Base-by-base conservation (phyloP, 1,284 basidiomycete genomes). In the Cryptococcus sp. region DNA sequence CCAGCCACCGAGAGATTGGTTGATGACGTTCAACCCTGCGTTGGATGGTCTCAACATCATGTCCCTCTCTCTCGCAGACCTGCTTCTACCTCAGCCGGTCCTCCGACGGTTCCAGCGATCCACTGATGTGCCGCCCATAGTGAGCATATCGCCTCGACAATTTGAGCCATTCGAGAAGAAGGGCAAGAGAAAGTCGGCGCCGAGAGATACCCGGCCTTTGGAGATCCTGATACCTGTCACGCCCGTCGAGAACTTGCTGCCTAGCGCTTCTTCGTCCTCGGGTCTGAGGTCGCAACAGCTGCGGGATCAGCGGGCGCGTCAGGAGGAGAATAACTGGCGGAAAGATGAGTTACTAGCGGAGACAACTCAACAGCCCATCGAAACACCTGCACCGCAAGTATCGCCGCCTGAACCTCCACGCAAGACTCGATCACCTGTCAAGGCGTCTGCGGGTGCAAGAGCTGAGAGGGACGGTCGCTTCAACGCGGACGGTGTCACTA, bases 21-120 rank as follows among this genome's bases (percentile, higher is more conserved):
- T 86, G 16, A 80, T 90, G 57, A 87, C 88, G 4, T 91, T 88
- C 80, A 84, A 86, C 27, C 90, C 91, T 27, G 87, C 88, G 7
- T 81, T 90, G 8, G 84, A 85, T 58, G 84, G 84, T 42, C 86
- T 89, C 81, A 84, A 74, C 49, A 82, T 80, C 25, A 80, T 81
- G 42, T 85, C 87, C 48, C 80, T 90, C 40, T 86, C 86, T 4
- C 67, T 90, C 31, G 87, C 90, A 64, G 87, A 90, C 19, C 76
- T 87, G 45, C 78, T 95, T 42, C 87, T 92, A 70, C 68, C 73
- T 5, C 64, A 65, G 40, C 69, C 69, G 7, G 60, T 70, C 0
- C 56, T 63, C 15, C 62, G 62, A 22, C 74, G 72, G 7, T 71
- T 75, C 46, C 62, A 59, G 3, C 60, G 64, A 44, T 62, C 62